Base-by-base conservation (phyloP, 2,329 filamentous ascomycete genomes). In the Aspergillus ochraceoroseus region DNA sequence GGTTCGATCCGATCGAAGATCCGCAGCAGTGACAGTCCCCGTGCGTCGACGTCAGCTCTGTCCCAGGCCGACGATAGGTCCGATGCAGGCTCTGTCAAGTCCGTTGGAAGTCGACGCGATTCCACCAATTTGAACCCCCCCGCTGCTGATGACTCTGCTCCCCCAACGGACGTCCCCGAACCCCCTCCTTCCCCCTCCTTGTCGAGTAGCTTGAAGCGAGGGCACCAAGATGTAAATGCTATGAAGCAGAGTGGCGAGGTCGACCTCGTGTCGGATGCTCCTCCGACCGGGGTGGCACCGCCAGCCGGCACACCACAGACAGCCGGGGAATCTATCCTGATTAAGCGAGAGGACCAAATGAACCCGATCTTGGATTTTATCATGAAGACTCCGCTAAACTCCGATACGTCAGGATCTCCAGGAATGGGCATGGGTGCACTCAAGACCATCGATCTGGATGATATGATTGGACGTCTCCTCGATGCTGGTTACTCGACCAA, bases 401-500 rank as follows among this genome's bases (percentile, higher is more conserved):
- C 41, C 7, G 62, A 68, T 23, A 57, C 65, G 15, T 68, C 66
- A 20, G 62, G 68, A 1, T 77, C 76, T 3, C 73, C 75, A 8
- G 70, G 72, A 9, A 85, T 95, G 66, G 85, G 86, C 48, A 94
- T 96, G 75, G 81, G 85, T 40, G 87, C 94, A 14, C 79, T 96
- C 58, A 95, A 95, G 65, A 80, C 89, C 23, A 86, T 92, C 53
- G 92, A 98, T 62, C 73, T 98, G 19, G 92, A 98, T 60, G 92
- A 98, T 61, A 95, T 94, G 74, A 98, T 98, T 61, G 88, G 89
- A 57, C 82, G 92, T 29, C 77, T 98, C 29, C 73, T 98, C 38
- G 92, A 98, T 65, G 90, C 92, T 7, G 92, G 86, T 8, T 98
- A 98, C 61, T 85, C 88, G 30, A 88, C 88, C 51, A 98, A 98